Base-by-base conservation (phyloP, 768 basidiomycete genomes). In the Auriscalpium vulgare region DNA sequence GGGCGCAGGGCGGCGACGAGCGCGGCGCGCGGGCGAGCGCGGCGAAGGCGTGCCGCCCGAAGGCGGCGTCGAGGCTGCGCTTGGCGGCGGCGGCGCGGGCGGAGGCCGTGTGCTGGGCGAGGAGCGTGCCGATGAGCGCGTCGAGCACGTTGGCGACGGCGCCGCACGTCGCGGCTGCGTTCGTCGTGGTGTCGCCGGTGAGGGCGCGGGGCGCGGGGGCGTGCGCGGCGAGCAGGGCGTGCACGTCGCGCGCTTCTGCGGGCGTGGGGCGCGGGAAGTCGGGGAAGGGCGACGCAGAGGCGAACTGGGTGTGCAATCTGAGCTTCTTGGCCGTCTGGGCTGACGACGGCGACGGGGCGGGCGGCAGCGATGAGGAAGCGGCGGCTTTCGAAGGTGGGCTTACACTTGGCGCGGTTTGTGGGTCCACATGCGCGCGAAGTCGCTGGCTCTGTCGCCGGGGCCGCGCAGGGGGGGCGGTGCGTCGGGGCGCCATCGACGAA, bases 61-160 rank as follows among this genome's bases (percentile, higher is more conserved):
- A 84, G 2, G 62, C 64, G 5, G 58, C 62, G 59, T 84, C 82
- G 19, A 83, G 66, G 34, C 67, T 68, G 13, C 65, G 59, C 63
- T 83, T 82, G 21, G 82, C 80, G 13, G 75, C 69, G 3, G 79
- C 69, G 7, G 75, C 78, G 62, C 83, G 83, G 35, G 63, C 65
- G 10, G 68, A 66, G 17, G 81, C 78, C 1, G 82, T 84, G 58
- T 81, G 82, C 62, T 84, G 82, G 36, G 81, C 82, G 36, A 85
- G 76, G 55, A 85, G 73, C 1, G 80, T 81, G 21, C 74, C 78
- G 38, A 85, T 78, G 57, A 83, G 75, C 10, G 79, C 68, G 57
- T 83, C 82, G 54, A 84, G 71, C 57, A 84, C 79, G 60, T 84
- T 78, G 3, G 76, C 75, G 3, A 75, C 74, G 40, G 71, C 65